Percentiles rank a stretch among this genome's conserved stretches.
Conservation (phyloP, 1,284 basidiomycete species). For the Porphyrellus sp. region DNA sequence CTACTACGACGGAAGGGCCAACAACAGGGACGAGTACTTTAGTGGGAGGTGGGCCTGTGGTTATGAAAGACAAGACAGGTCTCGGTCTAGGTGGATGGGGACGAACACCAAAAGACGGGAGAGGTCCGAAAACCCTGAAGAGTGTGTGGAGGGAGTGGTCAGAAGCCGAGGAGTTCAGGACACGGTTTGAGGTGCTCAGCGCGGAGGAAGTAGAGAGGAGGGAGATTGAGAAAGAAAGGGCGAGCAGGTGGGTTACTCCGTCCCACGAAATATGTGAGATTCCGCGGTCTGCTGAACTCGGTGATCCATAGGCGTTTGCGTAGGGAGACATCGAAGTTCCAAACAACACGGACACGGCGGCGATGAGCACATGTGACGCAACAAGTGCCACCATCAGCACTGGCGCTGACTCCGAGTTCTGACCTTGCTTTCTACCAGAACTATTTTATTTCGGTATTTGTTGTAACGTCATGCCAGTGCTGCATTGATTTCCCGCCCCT, state of each 20-base stretch:
- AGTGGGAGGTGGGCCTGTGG: slow-evolving; percentile 24
- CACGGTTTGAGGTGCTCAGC: slow-evolving; percentile 82
- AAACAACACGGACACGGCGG: slow-evolving; percentile 51
- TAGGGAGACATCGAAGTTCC: slow-evolving; percentile 74
- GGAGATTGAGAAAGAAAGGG: slow-evolving; percentile 80
- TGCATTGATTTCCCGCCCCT: slow-evolving; percentile 10
- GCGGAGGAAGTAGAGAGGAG: slow-evolving; percentile 89
- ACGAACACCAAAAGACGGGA: slow-evolving; percentile 62
- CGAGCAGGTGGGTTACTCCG: slow-evolving; percentile 51
- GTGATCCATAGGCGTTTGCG: slow-evolving; percentile 53
- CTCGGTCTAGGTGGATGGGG: slow-evolving; percentile 69
- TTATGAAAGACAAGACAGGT: slow-evolving; percentile 77
- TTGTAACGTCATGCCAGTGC: slow-evolving; percentile 12
- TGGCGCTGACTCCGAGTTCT: slow-evolving; percentile 2
- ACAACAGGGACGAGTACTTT: slow-evolving; percentile 28
- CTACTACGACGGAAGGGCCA: slow-evolving; percentile 19
- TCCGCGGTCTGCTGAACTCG: slow-evolving; percentile 1
- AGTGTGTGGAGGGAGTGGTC: slow-evolving; percentile 95
- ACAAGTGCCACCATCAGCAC: slow-evolving; percentile 6
- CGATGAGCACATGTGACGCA: slow-evolving; percentile 22
- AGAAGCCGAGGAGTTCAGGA: slow-evolving; percentile 88
- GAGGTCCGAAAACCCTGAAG: slow-evolving; percentile 78
- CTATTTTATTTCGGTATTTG: slow-evolving; percentile 32
- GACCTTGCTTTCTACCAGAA: slow-evolving; percentile 5
- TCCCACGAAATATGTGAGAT: not conserved